These are phyloP conservation scores for Teunomyces kruisii DNA, from an alignment of 805 yeast genomes.

Conservation along the genomic window DNA sequence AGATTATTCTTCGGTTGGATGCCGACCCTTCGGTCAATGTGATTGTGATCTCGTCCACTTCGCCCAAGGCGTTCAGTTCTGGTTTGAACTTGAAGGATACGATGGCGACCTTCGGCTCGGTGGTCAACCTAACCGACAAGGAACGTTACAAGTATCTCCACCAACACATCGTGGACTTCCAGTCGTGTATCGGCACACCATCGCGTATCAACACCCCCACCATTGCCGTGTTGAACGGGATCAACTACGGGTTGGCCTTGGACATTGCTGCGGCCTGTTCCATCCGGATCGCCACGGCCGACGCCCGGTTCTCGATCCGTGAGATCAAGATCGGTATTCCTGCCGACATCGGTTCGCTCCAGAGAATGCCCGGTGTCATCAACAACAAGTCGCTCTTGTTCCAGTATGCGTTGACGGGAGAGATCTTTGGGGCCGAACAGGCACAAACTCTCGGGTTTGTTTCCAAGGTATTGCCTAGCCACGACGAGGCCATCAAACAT, in stretches of 20 bases:
- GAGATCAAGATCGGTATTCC: constrained; percentile 74
- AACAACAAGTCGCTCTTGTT: constrained; percentile 57
- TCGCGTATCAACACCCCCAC: constrained; percentile 56
- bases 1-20: constrained; percentile 47
- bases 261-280: constrained; percentile 62
- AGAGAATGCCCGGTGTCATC: constrained; percentile 56
- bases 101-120: constrained; percentile 7
- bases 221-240: constrained; percentile 66
- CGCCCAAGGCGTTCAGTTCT: constrained; percentile 56
- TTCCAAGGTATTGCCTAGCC: constrained; percentile 43
- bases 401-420: constrained; percentile 64
- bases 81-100: constrained; percentile 61
- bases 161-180: constrained; percentile 54
- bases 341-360: constrained; percentile 78
- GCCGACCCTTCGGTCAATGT: constrained; percentile 46
- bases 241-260: constrained; percentile 62
- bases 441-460: constrained; percentile 60
- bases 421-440: constrained; percentile 51
- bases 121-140: constrained; percentile 12
- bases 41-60: constrained; percentile 55
- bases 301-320: constrained; percentile 55
- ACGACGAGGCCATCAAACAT: constrained; percentile 47
- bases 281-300: constrained; percentile 56
- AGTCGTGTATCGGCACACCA: constrained; percentile 51
- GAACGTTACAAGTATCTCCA: constrained; percentile 25